Percentiles rank a stretch among this genome's conserved stretches.
These are phyloP conservation scores for Eremochloa ophiuroides DNA, from an alignment of 176 grass and related monocot genomes.

Conservation along the genomic window DNA sequence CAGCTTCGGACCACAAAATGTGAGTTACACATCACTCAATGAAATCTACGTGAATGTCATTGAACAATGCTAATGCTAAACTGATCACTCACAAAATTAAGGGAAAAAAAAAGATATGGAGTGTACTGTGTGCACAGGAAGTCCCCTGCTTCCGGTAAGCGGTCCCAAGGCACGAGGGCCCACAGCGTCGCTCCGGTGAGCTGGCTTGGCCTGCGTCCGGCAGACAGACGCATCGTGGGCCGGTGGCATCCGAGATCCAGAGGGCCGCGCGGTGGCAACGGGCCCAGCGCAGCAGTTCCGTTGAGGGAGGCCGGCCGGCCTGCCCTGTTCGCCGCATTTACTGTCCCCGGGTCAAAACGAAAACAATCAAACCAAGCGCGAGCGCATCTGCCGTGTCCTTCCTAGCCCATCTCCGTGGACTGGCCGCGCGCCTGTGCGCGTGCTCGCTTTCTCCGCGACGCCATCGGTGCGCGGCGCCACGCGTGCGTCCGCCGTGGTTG, in stretches of 20 bases:
- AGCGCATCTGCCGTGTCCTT: background rate
- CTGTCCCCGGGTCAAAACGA: no score
- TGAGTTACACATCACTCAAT: no score
- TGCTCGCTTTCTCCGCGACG: background rate
- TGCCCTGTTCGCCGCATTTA: no score
- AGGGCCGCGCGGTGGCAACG: background rate
- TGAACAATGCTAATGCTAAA: no score
- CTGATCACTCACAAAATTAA: no score
- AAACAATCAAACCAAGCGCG: no score
- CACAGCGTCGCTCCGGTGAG: background rate
- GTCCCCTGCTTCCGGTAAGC: background rate
- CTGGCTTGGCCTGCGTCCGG: background rate
- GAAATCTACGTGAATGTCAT: no score
- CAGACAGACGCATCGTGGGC: slow-evolving; percentile 18
- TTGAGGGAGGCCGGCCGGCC: no score
- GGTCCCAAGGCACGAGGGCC: background rate
- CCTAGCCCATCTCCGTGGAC: background rate
- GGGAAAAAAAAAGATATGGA: background rate
- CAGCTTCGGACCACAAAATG: no score
- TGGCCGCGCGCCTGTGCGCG: background rate
- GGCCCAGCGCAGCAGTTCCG: background rate
- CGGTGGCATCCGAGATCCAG: slow-evolving; percentile 9
- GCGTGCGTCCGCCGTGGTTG: background rate
- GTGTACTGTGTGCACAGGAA: background rate
- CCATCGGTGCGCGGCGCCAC: background rate